These are phyloP conservation scores for Verticillium longisporum DNA, from an alignment of 2,329 filamentous ascomycete genomes.

Conservation along the genomic window DNA sequence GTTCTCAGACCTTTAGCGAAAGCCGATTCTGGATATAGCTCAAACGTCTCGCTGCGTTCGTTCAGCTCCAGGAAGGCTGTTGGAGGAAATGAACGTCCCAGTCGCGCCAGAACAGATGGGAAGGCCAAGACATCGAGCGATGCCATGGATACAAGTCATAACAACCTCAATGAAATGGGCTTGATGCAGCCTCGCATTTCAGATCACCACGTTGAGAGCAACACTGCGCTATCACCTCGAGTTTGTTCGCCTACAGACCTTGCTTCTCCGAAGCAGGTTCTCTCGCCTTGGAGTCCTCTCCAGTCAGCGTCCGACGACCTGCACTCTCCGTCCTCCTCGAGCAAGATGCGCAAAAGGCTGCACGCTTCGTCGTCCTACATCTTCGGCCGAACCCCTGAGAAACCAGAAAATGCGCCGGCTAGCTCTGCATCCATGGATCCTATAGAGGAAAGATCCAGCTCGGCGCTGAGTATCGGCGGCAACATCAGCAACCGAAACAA, in stretches of 20 bases:
- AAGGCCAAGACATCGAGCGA: background rate
- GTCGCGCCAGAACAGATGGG: background rate
- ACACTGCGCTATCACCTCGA: background rate
- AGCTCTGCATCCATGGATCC: constrained; percentile 19
- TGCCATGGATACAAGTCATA: background rate
- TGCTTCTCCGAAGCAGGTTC: background rate
- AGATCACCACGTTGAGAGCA: background rate
- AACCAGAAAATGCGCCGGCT: constrained; percentile 7
- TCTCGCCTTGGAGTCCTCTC: background rate
- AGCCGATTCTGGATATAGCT: constrained; percentile 56
- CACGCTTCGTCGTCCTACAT: background rate
- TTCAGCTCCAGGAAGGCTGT: constrained; percentile 26
- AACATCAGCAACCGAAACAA: constrained; percentile 25
- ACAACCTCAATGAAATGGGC: background rate
- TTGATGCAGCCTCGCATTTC: background rate
- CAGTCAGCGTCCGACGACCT: background rate
- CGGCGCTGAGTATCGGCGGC: constrained; percentile 25
- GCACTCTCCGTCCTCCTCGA: background rate
- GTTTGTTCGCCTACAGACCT: background rate
- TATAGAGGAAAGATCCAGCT: constrained; percentile 19
- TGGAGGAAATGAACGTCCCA: background rate
- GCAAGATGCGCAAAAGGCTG: background rate
- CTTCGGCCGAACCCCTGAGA: background rate
- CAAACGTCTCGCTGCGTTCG: constrained; percentile 50
- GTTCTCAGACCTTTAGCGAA: constrained; percentile 43